A percentile compares a stretch with the other conserved stretches of the same genome.
Conservation (phyloP, 2,329 filamentous ascomycete genomes). For the Colletotrichum echinochloae region DNA sequence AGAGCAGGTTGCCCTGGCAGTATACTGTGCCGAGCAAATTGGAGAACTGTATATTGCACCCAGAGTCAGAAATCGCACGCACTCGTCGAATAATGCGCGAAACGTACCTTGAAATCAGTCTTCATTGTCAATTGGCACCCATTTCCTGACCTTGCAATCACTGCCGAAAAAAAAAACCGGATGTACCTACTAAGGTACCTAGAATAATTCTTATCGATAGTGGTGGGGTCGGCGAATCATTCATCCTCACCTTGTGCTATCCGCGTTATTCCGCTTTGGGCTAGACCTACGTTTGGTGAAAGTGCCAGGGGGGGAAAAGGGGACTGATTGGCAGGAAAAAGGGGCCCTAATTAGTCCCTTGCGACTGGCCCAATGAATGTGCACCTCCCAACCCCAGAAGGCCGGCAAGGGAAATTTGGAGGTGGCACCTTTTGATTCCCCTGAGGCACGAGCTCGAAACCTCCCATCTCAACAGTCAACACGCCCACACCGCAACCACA, state of each 20-base stretch:
- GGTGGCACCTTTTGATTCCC: constrained; percentile 43
- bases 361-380: constrained; percentile 37
- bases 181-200: not conserved
- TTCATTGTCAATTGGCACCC: constrained; percentile 78
- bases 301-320: constrained; percentile 34
- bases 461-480: constrained; percentile 40
- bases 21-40: constrained; percentile 99
- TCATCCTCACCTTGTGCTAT: constrained; percentile 47
- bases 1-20: constrained; percentile 96
- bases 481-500: constrained; percentile 41
- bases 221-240: constrained; percentile 49
- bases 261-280: constrained; percentile 1
- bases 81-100: not conserved
- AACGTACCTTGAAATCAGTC: constrained; percentile 93
- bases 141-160: constrained; percentile 43
- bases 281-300: constrained; percentile 14
- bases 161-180: constrained; percentile 27
- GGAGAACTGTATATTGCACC: constrained; percentile 78
- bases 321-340: constrained; percentile 42
- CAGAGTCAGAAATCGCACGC: constrained; percentile 5
- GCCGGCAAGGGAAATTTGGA: constrained; percentile 42
- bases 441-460: constrained; percentile 43
- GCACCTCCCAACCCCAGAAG: constrained; percentile 37
- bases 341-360: constrained; percentile 42
- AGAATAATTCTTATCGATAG: constrained; percentile 50